Evolutionary conservation across 495 filamentous ascomycete genomes (phyloP).

Genomic region (Aspergillus egyptiacus): DNA sequence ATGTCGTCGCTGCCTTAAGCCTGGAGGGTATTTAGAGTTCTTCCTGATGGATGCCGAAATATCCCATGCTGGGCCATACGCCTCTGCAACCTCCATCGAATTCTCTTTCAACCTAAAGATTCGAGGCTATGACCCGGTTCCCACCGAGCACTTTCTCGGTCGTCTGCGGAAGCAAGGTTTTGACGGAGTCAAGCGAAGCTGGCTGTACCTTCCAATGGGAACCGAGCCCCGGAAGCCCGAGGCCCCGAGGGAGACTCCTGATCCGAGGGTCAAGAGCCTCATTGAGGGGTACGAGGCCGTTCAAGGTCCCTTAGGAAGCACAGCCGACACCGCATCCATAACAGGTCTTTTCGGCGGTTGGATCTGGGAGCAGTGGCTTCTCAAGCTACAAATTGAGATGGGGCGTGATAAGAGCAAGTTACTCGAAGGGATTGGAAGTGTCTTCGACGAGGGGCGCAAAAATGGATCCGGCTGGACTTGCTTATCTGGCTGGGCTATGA

Average conservation of each 20-base stretch:
- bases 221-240: conserved; percentile 45
- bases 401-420: conserved; percentile 57
- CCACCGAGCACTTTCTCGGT: conserved; percentile 71
- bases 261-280: conserved; percentile 46
- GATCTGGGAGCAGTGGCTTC: conserved; percentile 95
- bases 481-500: conserved; percentile 83
- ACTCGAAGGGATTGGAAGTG: conserved; percentile 69
- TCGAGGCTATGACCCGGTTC: conserved; percentile 76
- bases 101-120: conserved; percentile 85
- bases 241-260: conserved; percentile 46
- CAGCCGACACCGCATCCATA: conserved; percentile 64
- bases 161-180: conserved; percentile 73
- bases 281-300: conserved; percentile 50
- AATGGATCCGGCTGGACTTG: conserved; percentile 79
- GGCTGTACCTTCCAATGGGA: conserved; percentile 87
- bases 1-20: conserved; percentile 85
- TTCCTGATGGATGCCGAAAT: conserved; percentile 82
- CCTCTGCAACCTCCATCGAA: conserved; percentile 74
- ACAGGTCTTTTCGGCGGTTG: conserved; percentile 80
- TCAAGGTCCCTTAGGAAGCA: conserved; percentile 66
- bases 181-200: conserved; percentile 72
- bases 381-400: conserved; percentile 81
- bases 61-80: conserved; percentile 70
- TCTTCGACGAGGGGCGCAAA: conserved; percentile 79
- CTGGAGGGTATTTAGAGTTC: conserved; percentile 89